Evolutionary conservation across 139 green algal species (phyloP).

Genomic region (Zygnema circumcarinatum): DNA sequence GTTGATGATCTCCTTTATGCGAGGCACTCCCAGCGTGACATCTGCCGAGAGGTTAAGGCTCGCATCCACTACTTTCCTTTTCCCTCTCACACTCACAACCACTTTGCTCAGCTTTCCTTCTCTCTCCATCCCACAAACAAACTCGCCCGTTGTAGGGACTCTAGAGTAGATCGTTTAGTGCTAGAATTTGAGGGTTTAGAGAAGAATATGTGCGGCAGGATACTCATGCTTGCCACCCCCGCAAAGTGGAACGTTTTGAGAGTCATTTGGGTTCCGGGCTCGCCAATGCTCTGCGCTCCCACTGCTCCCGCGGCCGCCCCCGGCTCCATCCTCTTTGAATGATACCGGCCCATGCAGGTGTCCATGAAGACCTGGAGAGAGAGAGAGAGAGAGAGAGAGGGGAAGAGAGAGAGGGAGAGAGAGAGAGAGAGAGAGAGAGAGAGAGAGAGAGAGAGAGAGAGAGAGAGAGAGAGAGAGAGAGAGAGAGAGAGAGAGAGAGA

Average conservation of each 20-base stretch:
- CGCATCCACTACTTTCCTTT: no score
- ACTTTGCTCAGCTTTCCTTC: no score
- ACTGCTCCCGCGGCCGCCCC: constrained; percentile 85
- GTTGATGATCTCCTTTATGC: constrained; percentile 99
- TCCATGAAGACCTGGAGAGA: constrained; percentile 74
- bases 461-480: no score
- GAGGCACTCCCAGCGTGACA: constrained; percentile 93
- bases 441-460: background rate
- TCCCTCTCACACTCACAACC: no score
- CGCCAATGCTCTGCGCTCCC: constrained; percentile 92
- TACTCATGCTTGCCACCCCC: constrained; percentile 93
- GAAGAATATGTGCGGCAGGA: no score
- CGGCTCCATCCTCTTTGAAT: constrained; percentile 87
- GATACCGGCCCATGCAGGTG: constrained; percentile 70
- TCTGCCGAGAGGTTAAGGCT: no score
- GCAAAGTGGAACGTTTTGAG: constrained; percentile 99
- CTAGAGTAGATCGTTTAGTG: no score
- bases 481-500: no score
- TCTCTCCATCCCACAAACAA: no score
- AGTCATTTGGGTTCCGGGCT: constrained; percentile 99
- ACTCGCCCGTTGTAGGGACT: no score
- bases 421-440: background rate
- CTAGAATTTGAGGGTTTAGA: no score
- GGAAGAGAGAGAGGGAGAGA: background rate
- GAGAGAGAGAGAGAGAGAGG: no score